Base-by-base conservation (phyloP, 2,329 filamentous ascomycete species). In the Fusarium tjaetaba region DNA sequence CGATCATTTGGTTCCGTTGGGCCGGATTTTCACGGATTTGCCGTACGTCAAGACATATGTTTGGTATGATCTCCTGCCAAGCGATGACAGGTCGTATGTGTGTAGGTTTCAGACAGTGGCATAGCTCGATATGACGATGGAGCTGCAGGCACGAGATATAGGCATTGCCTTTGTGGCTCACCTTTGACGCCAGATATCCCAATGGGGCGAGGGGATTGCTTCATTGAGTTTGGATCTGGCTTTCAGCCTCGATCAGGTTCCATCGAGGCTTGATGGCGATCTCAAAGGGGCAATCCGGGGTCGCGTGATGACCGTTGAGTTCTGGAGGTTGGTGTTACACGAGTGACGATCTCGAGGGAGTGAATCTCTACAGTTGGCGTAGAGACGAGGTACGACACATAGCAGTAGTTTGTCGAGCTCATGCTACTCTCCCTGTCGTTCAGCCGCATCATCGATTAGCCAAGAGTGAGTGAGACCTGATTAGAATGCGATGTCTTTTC, bases 21-120 rank as follows among this genome's bases (percentile, higher is more conserved):
- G 39, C 52, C 64, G 55, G 60, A 28, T 38, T 61, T 52, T 72
- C 58, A 48, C 42, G 64, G 52, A 60, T 67, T 46, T 64, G 28
- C 48, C 32, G 38, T 51, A 51, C 42, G 24, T 41, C 42, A 18
- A 38, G 24, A 32, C 46, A 60, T 43, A 52, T 58, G 30, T 26
- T 51, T 58, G 67, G 51, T 61, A 52, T 71, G 57, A 32, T 43
- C 46, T 49, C 68, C 66, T 57, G 64, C 57, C 60, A 66, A 69
- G 43, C 49, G 48, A 42, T 66, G 71, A 74, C 45, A 55, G 32
- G 49, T 72, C 43, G 59, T 65, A 43, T 64, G 43, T 58, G 46
- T 58, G 34, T 46, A 56, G 65, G 60, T 57, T 60, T 60, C 34
- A 58, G 49, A 52, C 53, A 52, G 18, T 45, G 32, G 26, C 39